These are phyloP conservation scores for Jaenimonas drosophilae DNA, from an alignment of 208 protist genomes.

Conservation along the genomic window DNA sequence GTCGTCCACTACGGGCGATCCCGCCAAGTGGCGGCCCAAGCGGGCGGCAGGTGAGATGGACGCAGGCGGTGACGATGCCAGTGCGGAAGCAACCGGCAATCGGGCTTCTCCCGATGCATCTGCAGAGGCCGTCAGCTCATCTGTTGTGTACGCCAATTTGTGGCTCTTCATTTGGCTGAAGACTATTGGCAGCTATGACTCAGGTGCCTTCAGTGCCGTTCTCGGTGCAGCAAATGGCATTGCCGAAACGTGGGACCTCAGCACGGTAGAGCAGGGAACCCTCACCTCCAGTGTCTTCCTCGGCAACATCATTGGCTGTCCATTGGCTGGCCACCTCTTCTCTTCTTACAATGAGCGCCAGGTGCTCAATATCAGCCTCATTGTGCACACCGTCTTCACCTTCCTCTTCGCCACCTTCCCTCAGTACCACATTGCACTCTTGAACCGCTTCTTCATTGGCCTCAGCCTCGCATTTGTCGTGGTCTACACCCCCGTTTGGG, in stretches of 20 bases:
- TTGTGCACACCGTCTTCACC: constrained; percentile 70
- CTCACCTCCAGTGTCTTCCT: constrained; percentile 81
- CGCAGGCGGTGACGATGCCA: no score
- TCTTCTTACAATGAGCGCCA: constrained; percentile 51
- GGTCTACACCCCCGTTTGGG: constrained; percentile 89
- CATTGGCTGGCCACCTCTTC: constrained; percentile 64
- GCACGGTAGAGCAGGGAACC: constrained; percentile 40
- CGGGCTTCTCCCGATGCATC: no score
- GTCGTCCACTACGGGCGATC: no score
- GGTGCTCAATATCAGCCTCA: constrained; percentile 35
- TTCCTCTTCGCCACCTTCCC: constrained; percentile 62
- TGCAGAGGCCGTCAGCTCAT: no score
- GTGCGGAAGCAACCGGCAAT: no score
- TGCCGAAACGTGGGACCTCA: constrained; percentile 44
- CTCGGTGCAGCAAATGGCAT: constrained; percentile 65
- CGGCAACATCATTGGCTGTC: constrained; percentile 74
- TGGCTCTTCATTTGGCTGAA: constrained; percentile 77
- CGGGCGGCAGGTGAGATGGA: no score
- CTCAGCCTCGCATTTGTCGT: constrained; percentile 85
- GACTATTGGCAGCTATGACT: constrained; percentile 79
- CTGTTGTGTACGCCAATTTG: constrained; percentile 45
- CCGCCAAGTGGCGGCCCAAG: no score
- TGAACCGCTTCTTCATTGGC: constrained; percentile 84
- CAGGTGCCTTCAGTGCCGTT: constrained; percentile 78
- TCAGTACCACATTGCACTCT: constrained; percentile 30